phyloP scores from a whole-genome alignment of 2,329 filamentous ascomycete genomes.

The Fusarium mexicanum region DNA sequence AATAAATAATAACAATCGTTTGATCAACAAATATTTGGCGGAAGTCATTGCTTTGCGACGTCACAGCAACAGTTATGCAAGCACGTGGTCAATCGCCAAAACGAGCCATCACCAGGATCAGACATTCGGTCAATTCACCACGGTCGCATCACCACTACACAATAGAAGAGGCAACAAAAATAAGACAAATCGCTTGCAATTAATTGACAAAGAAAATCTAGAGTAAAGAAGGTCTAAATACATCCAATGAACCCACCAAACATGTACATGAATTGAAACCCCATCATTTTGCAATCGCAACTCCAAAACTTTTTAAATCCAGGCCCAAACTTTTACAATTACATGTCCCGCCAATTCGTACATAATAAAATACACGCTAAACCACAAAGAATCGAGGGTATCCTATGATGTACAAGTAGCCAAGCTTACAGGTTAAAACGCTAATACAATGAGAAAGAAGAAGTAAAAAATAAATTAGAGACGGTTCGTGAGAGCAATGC shows the following conservation, averaged over 20 bases:
- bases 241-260: not conserved
- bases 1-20: no score
- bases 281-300: not conserved
- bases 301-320: conserved; percentile 4
- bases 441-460: no score
- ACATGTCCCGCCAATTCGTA: conserved; percentile 3
- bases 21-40: not conserved
- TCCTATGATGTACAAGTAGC: conserved; percentile 33
- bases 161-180: rapidly evolving
- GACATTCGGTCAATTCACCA: rapidly evolving
- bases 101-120: rapidly evolving
- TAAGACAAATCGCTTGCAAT: conserved; percentile 4
- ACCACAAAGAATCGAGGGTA: conserved; percentile 24
- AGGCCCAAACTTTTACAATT: not conserved
- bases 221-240: conserved; percentile 12
- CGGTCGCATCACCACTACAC: not conserved
- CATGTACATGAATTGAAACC: conserved; percentile 2
- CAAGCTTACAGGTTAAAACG: not conserved
- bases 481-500: conserved; percentile 42
- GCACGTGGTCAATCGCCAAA: not conserved
- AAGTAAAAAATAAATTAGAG: conserved; percentile 20
- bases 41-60: rapidly evolving
- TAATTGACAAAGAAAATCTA: conserved; percentile 17
- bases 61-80: not conserved
- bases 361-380: conserved; percentile 30